These are phyloP conservation scores for Ruellia speciosa DNA, from an alignment of 305 asterid genomes.

Conservation along the genomic window DNA sequence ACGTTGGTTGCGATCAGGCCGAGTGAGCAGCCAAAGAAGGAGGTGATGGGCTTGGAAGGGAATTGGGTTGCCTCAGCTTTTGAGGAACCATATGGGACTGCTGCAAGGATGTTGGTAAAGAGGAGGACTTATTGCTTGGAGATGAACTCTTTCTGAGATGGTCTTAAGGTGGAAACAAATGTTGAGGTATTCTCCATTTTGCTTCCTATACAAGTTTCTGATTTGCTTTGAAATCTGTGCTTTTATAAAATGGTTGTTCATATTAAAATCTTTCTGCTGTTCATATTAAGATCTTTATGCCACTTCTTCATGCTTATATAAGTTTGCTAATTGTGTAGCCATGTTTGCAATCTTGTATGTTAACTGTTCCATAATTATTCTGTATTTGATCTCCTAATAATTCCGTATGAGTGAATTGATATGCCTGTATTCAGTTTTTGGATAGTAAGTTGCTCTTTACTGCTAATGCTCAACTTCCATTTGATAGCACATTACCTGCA, in stretches of 20 bases:
- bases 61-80: conserved; percentile 69
- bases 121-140: conserved; percentile 92
- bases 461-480: conserved; percentile 6
- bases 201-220: conserved; percentile 1
- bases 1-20: conserved; percentile 88
- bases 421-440: conserved; percentile 7
- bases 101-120: conserved; percentile 84
- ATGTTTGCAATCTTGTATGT: neutral
- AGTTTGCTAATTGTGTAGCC: conserved; percentile 9
- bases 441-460: conserved; percentile 7
- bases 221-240: neutral
- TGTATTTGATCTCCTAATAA: neutral
- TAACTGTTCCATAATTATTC: too few species aligned
- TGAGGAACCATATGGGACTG: conserved; percentile 80
- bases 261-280: too few species aligned
- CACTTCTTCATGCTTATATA: neutral
- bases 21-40: conserved; percentile 69
- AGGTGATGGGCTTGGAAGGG: conserved; percentile 42
- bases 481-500: neutral
- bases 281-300: neutral
- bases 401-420: neutral
- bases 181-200: conserved; percentile 33
- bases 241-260: neutral
- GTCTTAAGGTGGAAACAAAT: conserved; percentile 18
- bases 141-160: conserved; percentile 83